Conservation (phyloP, 495 filamentous ascomycete genomes). For the Aspergillus affinis region DNA sequence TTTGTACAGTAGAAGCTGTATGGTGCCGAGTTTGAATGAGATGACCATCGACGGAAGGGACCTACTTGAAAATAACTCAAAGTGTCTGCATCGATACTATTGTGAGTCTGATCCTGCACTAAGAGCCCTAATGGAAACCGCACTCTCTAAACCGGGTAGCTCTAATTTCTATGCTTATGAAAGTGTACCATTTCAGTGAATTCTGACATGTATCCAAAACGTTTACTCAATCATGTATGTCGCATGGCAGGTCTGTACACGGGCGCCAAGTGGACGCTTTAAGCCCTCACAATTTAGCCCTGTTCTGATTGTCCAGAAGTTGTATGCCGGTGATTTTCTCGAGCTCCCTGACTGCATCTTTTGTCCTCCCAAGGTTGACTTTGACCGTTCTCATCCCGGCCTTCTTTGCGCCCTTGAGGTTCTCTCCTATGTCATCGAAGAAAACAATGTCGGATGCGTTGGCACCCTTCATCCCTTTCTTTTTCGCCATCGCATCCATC, state of each 20-base stretch:
- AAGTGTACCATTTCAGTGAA: too few species aligned
- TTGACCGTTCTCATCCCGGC: slow-evolving; percentile 81
- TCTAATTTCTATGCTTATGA: too few species aligned
- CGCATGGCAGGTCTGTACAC: too few species aligned
- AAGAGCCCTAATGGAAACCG: too few species aligned
- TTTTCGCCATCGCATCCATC: slow-evolving; percentile 59
- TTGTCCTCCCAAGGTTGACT: slow-evolving; percentile 73
- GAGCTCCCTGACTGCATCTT: slow-evolving; percentile 71
- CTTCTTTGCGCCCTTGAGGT: slow-evolving; percentile 75
- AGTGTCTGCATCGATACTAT: too few species aligned
- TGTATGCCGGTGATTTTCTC: slow-evolving; percentile 58
- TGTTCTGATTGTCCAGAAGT: slow-evolving; percentile 47
- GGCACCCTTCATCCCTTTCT: slow-evolving; percentile 54
- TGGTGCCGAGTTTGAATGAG: neutral
- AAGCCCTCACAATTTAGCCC: slow-evolving; percentile 34
- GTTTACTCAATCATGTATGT: too few species aligned
- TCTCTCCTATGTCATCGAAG: slow-evolving; percentile 94
- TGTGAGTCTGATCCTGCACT: too few species aligned
- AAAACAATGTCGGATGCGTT: slow-evolving; percentile 74
- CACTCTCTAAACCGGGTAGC: too few species aligned
- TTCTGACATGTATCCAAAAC: too few species aligned
- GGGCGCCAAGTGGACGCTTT: neutral
- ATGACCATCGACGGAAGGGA: neutral
- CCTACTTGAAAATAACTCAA: neutral
- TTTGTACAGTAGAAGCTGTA: neutral